phyloP scores from a whole-genome alignment of 305 asterid species.

The Fraxinus baroniana region DNA sequence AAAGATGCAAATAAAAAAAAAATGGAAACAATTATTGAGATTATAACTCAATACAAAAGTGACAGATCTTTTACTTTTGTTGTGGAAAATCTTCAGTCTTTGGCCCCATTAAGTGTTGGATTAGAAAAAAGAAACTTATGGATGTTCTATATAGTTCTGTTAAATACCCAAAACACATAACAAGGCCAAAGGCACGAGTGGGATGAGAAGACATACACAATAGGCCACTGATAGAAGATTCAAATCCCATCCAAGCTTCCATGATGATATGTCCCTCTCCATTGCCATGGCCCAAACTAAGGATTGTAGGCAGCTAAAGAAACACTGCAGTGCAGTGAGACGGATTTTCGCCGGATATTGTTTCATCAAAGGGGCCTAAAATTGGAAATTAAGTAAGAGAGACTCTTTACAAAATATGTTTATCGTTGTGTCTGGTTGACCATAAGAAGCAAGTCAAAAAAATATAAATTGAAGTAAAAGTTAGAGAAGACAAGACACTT shows the following conservation, averaged over 20 bases:
- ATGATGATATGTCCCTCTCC: constrained; percentile 52
- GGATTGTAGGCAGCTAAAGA: constrained; percentile 65
- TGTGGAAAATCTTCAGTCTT: neutral
- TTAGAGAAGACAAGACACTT: neutral
- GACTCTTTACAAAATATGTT: neutral
- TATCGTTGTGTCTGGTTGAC: neutral
- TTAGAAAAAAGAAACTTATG: too few relatives aligned
- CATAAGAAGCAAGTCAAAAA: neutral
- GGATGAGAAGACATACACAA: constrained; percentile 45
- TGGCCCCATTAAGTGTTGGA: neutral
- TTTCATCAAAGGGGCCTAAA: constrained; percentile 50
- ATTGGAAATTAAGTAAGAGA: neutral
- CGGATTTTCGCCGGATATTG: constrained; percentile 58
- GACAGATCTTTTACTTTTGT: neutral
- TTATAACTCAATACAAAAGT: neutral
- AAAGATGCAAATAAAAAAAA: neutral
- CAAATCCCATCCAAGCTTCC: constrained; percentile 62
- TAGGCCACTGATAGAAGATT: constrained; percentile 60
- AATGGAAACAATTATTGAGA: neutral
- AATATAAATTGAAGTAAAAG: neutral
- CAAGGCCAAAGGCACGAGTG: neutral
- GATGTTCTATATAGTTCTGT: too few relatives aligned
- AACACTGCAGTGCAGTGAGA: constrained; percentile 55
- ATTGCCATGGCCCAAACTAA: constrained; percentile 47
- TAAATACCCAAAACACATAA: neutral